A percentile compares a stretch with the other conserved stretches of the same genome.
Conservation (phyloP, 768 basidiomycete genomes). For the Pholiota molesta region DNA sequence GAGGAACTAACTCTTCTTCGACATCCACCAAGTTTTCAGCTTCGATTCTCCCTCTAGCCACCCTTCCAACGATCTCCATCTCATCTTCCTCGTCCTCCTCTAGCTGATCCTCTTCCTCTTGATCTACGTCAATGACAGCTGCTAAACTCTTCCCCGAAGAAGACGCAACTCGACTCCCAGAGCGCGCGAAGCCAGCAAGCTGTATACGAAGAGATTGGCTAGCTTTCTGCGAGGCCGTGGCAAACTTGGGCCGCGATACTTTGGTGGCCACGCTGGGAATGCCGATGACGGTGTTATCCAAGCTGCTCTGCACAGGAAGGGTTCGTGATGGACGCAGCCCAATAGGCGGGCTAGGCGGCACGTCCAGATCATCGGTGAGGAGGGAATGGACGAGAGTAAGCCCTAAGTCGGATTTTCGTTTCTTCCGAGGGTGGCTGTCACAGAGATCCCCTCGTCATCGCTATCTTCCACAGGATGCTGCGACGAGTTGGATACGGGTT, state of each 20-base stretch:
- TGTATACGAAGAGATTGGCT: constrained; percentile 39
- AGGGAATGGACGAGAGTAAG: not conserved
- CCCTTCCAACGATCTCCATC: not conserved
- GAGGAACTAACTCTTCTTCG: not conserved
- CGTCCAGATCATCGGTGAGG: not conserved
- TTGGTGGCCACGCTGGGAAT: too few relatives aligned
- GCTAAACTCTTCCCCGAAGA: constrained; percentile 25
- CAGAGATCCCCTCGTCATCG: constrained; percentile 2
- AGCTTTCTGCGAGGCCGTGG: constrained; percentile 8
- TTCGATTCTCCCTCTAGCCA: not conserved
- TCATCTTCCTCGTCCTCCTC: not conserved
- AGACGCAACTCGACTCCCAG: constrained; percentile 39
- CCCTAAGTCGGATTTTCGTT: constrained; percentile 24
- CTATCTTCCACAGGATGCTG: constrained; percentile 4
- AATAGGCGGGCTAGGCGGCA: not conserved
- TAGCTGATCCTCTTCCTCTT: constrained; percentile 18
- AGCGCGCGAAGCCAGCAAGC: constrained; percentile 57
- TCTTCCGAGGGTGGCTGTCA: constrained; percentile 37
- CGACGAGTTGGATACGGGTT: not conserved
- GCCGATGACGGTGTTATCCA: too few relatives aligned
- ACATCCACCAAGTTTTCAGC: not conserved
- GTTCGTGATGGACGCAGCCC: not conserved
- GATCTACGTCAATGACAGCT: constrained; percentile 17
- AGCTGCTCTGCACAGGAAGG: not conserved
- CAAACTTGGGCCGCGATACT: not conserved